phyloP scores from a whole-genome alignment of 2,329 filamentous ascomycete species.

The Fusarium torreyae region DNA sequence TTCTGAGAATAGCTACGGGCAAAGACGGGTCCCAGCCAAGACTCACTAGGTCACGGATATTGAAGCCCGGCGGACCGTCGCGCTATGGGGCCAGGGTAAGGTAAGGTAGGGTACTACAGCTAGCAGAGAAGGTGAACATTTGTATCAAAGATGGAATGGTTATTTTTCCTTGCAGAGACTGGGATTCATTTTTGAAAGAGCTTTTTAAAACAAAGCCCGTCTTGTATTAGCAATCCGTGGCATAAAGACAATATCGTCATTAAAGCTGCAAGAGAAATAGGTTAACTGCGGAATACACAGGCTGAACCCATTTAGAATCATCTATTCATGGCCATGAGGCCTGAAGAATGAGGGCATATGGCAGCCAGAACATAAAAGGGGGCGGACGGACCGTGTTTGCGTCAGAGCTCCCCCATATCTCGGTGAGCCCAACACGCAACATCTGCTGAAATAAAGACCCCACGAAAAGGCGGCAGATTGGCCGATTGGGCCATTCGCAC shows the following conservation, averaged over 20 bases:
- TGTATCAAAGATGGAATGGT: background rate
- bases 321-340: background rate
- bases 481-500: constrained; percentile 33
- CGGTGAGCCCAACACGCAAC: constrained; percentile 40
- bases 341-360: background rate
- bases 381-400: constrained; percentile 36
- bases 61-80: constrained; percentile 31
- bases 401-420: constrained; percentile 27
- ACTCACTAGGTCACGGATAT: constrained; percentile 42
- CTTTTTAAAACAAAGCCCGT: background rate
- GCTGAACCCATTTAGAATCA: constrained; percentile 5
- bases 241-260: background rate
- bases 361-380: constrained; percentile 28
- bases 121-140: background rate
- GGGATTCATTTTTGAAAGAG: constrained; percentile 1
- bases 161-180: background rate
- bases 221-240: too few species aligned
- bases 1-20: constrained; percentile 1
- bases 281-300: background rate
- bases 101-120: background rate
- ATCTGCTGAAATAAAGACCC: constrained; percentile 8
- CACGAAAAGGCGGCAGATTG: constrained; percentile 35
- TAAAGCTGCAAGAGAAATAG: background rate
- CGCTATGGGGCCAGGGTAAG: constrained; percentile 11
- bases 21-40: constrained; percentile 11